Conservation (phyloP, 352 stramenopile genomes). For the Globisporangium nagaii region DNA sequence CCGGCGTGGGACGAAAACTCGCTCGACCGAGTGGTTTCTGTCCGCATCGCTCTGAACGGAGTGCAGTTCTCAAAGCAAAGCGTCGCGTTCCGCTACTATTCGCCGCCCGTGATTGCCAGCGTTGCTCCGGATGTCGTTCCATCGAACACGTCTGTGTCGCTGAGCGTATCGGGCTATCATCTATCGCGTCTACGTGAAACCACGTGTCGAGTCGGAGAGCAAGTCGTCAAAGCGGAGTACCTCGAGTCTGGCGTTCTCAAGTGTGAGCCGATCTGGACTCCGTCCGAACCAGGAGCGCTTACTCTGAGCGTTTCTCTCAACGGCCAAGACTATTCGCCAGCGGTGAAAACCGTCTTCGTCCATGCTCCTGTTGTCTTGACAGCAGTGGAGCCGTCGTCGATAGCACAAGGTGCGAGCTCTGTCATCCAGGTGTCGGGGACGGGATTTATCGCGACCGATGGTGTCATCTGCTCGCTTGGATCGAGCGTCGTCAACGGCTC, state of each 20-base stretch:
- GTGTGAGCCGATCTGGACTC: conserved; percentile 2
- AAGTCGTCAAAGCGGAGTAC: not conserved
- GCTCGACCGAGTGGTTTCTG: not conserved
- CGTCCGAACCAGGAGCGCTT: not conserved
- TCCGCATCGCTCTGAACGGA: conserved; percentile 4
- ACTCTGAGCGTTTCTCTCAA: conserved; percentile 29
- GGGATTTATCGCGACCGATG: conserved; percentile 15
- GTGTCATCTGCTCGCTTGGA: conserved; percentile 13
- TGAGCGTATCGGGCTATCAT: not conserved
- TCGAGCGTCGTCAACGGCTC: conserved; percentile 4
- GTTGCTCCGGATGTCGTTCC: not conserved
- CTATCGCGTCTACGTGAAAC: not conserved
- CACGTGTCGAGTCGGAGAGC: not conserved
- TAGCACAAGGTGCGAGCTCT: conserved; percentile 12
- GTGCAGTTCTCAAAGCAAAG: conserved; percentile 6
- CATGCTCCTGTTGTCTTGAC: conserved; percentile 16
- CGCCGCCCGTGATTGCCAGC: not conserved
- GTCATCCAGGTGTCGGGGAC: conserved; percentile 16
- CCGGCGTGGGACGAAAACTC: not conserved
- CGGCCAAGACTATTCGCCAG: conserved; percentile 26
- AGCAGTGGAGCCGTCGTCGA: conserved; percentile 13
- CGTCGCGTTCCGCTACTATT: conserved; percentile 5
- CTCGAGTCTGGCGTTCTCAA: not conserved
- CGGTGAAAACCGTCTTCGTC: conserved; percentile 9
- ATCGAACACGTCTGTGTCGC: not conserved